phyloP scores from a whole-genome alignment of 192 early-diverging fungal species.

The Coemansia sp. region DNA sequence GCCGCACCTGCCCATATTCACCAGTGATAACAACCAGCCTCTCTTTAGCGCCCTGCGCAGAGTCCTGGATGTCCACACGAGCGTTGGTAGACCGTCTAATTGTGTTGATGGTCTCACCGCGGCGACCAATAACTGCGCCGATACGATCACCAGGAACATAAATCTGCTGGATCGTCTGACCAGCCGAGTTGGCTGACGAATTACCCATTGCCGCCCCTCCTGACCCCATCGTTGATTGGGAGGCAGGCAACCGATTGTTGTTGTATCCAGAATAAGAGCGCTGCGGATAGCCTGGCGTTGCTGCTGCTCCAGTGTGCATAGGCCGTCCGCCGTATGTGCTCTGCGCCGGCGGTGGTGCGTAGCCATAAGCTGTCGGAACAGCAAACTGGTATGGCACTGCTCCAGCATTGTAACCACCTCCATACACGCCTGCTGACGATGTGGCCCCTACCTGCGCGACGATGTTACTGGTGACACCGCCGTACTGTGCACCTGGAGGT shows the following conservation, averaged over 20 bases:
- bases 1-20: slow-evolving; percentile 49
- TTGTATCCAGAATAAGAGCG: slow-evolving; percentile 22
- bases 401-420: slow-evolving; percentile 17
- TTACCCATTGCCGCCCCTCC: slow-evolving; percentile 9
- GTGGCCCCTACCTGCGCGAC: slow-evolving; percentile 5
- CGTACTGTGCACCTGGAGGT: slow-evolving; percentile 24
- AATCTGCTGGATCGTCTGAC: slow-evolving; percentile 54
- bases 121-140: slow-evolving; percentile 52
- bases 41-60: slow-evolving; percentile 42
- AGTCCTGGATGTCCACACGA: slow-evolving; percentile 53
- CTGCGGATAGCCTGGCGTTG: slow-evolving; percentile 8
- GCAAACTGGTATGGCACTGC: slow-evolving; percentile 41
- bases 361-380: slow-evolving; percentile 30
- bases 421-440: slow-evolving; percentile 17
- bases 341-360: slow-evolving; percentile 25
- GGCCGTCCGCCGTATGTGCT: slow-evolving; percentile 25
- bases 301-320: slow-evolving; percentile 8
- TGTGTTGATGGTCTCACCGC: slow-evolving; percentile 51
- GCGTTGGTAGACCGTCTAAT: slow-evolving; percentile 45
- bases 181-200: slow-evolving; percentile 6
- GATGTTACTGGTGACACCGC: not conserved
- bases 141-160: slow-evolving; percentile 48
- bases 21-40: slow-evolving; percentile 49
- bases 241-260: slow-evolving; percentile 21
- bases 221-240: slow-evolving; percentile 15